These are phyloP conservation scores for Tulasnella sp. DNA, from an alignment of 768 basidiomycete species.

Conservation along the genomic window DNA sequence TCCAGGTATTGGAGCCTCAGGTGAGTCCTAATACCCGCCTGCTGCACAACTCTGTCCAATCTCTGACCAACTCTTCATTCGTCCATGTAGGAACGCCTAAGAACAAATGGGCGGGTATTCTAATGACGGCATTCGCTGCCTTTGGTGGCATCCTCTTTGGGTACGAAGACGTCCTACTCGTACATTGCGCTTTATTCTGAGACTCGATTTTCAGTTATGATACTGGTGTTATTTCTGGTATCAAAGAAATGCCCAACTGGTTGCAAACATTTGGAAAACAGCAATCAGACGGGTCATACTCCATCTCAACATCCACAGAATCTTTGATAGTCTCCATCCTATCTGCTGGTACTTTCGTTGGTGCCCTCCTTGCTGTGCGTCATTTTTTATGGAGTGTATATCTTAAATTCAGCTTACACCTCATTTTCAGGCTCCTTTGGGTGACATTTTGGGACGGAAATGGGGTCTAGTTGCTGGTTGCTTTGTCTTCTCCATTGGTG, in stretches of 20 bases:
- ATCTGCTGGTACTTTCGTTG: constrained; percentile 30
- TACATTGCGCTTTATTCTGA: neutral
- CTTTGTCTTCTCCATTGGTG: constrained; percentile 19
- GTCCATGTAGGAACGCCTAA: neutral
- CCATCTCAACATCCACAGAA: neutral
- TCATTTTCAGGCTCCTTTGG: constrained; percentile 13
- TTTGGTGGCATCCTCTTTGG: constrained; percentile 21
- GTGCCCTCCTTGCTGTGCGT: constrained; percentile 13
- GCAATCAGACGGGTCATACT: neutral
- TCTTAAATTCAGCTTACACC: constrained; percentile 1
- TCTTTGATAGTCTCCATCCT: constrained; percentile 30
- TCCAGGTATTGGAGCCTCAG: neutral
- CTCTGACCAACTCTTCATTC: neutral
- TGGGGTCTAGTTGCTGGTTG: constrained; percentile 14
- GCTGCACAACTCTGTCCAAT: neutral
- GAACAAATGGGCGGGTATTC: neutral
- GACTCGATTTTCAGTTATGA: constrained; percentile 43
- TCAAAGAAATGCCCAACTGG: constrained; percentile 52
- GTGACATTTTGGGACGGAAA: constrained; percentile 16
- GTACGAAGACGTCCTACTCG: constrained; percentile 17
- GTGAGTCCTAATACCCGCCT: neutral
- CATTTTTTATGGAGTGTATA: neutral
- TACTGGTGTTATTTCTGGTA: constrained; percentile 70
- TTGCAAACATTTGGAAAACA: constrained; percentile 36
- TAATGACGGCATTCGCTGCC: constrained; percentile 21